These are phyloP conservation scores for Starmerella roubikii DNA, from an alignment of 805 yeast genomes.

Conservation along the genomic window DNA sequence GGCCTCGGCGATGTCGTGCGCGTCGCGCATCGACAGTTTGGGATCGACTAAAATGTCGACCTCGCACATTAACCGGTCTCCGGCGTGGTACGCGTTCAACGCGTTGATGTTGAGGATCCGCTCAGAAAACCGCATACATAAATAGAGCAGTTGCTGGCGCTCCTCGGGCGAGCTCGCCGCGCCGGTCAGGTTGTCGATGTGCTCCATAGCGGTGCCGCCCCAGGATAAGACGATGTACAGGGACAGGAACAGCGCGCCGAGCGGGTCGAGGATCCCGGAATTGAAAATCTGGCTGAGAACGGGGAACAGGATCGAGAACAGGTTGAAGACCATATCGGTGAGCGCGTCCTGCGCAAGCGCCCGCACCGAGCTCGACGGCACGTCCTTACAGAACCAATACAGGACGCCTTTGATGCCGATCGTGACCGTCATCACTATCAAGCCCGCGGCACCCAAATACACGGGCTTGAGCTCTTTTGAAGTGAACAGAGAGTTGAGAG, in stretches of 20 bases:
- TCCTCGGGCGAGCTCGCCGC: conserved; percentile 51
- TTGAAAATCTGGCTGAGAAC: conserved; percentile 38
- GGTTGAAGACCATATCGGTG: conserved; percentile 63
- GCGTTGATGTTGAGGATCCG: conserved; percentile 51
- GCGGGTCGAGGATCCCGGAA: conserved; percentile 61
- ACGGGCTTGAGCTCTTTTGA: conserved; percentile 27
- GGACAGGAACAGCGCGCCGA: conserved; percentile 56
- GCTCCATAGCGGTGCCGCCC: conserved; percentile 53
- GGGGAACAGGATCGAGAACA: conserved; percentile 60
- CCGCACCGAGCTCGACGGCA: conserved; percentile 53
- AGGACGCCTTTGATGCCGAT: conserved; percentile 46
- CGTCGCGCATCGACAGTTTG: conserved; percentile 42
- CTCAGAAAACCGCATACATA: conserved; percentile 56
- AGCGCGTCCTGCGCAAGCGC: conserved; percentile 74
- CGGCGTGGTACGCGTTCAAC: conserved; percentile 62
- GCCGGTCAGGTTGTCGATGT: conserved; percentile 62
- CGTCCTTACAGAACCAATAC: conserved; percentile 48
- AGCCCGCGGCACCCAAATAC: conserved; percentile 37
- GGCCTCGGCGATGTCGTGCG: conserved; percentile 72
- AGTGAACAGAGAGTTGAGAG: conserved; percentile 37
- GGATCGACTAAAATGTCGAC: conserved; percentile 53
- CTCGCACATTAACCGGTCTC: conserved; percentile 63
- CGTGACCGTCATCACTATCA: conserved; percentile 48
- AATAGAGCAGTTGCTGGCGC: conserved; percentile 50
- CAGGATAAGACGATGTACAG: conserved; percentile 50